Evolutionary conservation across 108 stramenopile species (phyloP), one percentile per base, ranked within the genome.

Genomic region (Nitzschia palea): DNA sequence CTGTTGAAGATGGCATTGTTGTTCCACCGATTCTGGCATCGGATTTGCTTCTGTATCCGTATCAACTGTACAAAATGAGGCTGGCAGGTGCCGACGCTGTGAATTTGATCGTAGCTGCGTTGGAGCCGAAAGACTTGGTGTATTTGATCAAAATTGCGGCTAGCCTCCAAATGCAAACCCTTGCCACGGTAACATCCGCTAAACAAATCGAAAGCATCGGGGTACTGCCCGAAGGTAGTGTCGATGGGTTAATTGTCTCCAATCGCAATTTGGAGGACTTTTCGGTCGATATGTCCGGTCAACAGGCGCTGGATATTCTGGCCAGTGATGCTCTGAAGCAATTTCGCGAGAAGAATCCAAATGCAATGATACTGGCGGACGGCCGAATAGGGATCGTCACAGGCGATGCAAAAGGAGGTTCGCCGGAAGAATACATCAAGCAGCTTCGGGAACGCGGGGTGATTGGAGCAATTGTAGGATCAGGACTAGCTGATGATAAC

Each of bases 61-160:
- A 94, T 54, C 93, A 94, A 54, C 70, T 94, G 35, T 94, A 91
- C 77, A 94, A 89, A 66, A 74, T 94, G 40, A 75, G 86, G 23
- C 55, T 94, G 50, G 88, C 88, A 22, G 93, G 93, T 10, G 93
- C 93, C n/a, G 93, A 94, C 61, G 93, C 93, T 8, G 85, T 91
- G 0, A 89, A 67, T 44, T 57, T 94, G 52, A 59, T 91, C 10
- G 89, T 78, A 51, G 93, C 83, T 18, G 85, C 93, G 3, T 76
- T 89, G 18, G 79, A 71, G 9, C 60, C 53, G 22, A 94, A 94
- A 62, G 93, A 94, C 68, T 60, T 94, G 37, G 25, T 87, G 9
- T 94, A 94, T 66, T 72, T 90, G 22, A 84, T 83, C 25, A 94
- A 94, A 51, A 94, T 94, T 74, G 89, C 90, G 34, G 61, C 71